Evolutionary conservation across 2,329 filamentous ascomycete species (phyloP).

Genomic region (Fusarium sp.): DNA sequence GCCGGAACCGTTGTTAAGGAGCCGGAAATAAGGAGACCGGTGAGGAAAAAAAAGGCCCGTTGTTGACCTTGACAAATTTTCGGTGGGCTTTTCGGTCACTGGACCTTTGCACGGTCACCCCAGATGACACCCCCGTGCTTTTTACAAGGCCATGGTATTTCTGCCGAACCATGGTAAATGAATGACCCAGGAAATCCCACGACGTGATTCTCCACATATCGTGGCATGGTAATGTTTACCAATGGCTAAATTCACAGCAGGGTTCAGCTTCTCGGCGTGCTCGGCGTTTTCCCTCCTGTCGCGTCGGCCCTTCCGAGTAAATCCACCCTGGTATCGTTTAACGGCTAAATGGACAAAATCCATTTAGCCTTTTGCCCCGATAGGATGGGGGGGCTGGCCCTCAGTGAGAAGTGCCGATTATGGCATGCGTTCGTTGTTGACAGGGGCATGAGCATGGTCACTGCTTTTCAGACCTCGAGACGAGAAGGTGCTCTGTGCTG

Average conservation of each 20-base stretch:
- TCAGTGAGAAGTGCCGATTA: neutral
- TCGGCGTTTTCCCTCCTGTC: conserved; percentile 13
- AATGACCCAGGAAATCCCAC: conserved; percentile 5
- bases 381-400: conserved; percentile 1
- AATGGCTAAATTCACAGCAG: neutral
- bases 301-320: neutral
- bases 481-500: conserved; percentile 4
- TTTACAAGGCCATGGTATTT: neutral
- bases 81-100: neutral
- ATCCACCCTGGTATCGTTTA: neutral
- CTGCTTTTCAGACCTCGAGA: neutral
- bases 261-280: conserved; percentile 16
- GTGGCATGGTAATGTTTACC: neutral
- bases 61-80: neutral
- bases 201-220: conserved; percentile 16
- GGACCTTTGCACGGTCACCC: neutral
- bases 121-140: neutral
- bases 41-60: neutral
- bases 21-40: neutral
- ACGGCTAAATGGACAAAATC: conserved; percentile 17
- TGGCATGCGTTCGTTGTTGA: neutral
- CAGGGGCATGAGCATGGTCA: neutral
- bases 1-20: neutral
- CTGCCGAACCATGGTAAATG: neutral
- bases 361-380: conserved; percentile 28